Base-by-base conservation (phyloP, 2,329 filamentous ascomycete species). In the Aspergillus ochraceus region DNA sequence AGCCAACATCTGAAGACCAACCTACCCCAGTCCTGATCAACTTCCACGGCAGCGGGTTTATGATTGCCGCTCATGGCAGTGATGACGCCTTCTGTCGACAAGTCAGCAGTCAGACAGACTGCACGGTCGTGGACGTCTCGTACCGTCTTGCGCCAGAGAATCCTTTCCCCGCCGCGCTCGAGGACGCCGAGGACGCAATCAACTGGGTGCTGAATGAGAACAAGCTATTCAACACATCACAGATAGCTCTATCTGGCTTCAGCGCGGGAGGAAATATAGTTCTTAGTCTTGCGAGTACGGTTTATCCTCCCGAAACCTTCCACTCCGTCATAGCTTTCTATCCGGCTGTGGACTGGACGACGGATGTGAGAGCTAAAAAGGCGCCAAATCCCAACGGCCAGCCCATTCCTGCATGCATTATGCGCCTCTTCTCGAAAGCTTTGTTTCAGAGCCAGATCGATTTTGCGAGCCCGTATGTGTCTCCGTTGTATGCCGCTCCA, bases 261-360 rank as follows among this genome's bases (percentile, higher is more conserved):
- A 79, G 77, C 55, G 77, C 79, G 1, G 79, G 79, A n/a, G 78
- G 60, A 0, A 80, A 75, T 52, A 71, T 80, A 14, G 73, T 73
- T 1, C 67, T 80, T 3, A 71, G 69, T 1, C 69, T 71, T 3
- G 65, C 71, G 1, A 68, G 68, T 53, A 66, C 36, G 30, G 58
- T 64, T 20, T 77, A 71, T 52, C 69, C 70, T 6, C 63, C 58
- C 46, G 66, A 68, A 54, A 74, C 69, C 5, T 76, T 75, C 60
- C 63, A 76, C 50, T 71, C 71, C 2, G 59, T 64, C 8, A 50
- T 69, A 4, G 71, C 75, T 57, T 58, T 76, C 5, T 61, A 60
- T 42, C 59, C 57, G 1, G 12, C 32, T 36, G 32, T 36, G 11
- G 32, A 36, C 11, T 36, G 32, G 32, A 14, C 32, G 12, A 36